A percentile compares a stretch with the other conserved stretches of the same genome.
Evolutionary conservation across 345 rosid genomes (phyloP).

Genomic region (Hypericum perforatum): DNA sequence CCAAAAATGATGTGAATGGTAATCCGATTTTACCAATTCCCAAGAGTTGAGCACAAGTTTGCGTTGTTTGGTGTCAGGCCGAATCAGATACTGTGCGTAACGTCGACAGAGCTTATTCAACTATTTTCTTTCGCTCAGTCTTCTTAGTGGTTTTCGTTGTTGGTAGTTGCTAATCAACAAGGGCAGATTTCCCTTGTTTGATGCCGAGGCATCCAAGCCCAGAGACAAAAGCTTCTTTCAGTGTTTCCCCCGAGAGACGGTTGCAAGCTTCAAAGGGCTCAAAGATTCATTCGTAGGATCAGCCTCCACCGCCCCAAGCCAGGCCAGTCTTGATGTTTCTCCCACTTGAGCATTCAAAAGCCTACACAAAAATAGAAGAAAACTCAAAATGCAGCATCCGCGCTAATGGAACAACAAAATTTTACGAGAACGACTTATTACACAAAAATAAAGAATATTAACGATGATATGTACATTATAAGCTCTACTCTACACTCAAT

Average conservation of each 20-base stretch:
- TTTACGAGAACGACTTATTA: not conserved
- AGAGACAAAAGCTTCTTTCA: slow-evolving; percentile 65
- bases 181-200: slow-evolving; percentile 40
- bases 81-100: no score
- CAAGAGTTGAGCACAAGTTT: no score
- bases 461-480: no score
- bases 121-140: slow-evolving; percentile 67
- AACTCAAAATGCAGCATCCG: no score
- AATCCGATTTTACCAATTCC: no score
- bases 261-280: slow-evolving; percentile 58
- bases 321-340: slow-evolving; percentile 64
- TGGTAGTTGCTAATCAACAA: slow-evolving; percentile 23
- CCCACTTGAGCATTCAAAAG: slow-evolving; percentile 59
- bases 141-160: slow-evolving; percentile 47
- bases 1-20: no score
- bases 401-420: no score
- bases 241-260: slow-evolving; percentile 50
- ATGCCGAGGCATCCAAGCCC: slow-evolving; percentile 74
- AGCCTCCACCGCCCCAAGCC: slow-evolving; percentile 71
- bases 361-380: slow-evolving; percentile 32
- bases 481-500: no score
- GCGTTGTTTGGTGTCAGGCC: no score
- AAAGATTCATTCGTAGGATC: slow-evolving; percentile 75
- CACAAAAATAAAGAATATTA: no score
- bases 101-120: slow-evolving; percentile 11